phyloP scores from a whole-genome alignment of 208 protist genomes.

The Trypanosoma cruzi region DNA sequence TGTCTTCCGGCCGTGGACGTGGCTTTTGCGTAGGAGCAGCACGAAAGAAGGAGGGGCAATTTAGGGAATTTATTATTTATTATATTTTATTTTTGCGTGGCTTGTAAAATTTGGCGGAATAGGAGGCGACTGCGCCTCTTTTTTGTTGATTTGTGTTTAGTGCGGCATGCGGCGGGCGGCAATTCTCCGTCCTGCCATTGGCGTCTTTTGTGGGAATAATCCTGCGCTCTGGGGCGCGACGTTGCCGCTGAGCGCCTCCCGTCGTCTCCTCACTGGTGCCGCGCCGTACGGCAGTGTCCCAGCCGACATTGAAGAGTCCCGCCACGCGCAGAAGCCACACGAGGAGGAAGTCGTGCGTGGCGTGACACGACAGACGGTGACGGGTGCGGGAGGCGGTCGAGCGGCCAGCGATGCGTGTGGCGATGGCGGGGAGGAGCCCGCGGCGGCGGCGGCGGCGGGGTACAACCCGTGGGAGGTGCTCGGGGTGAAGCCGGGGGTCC shows the following conservation, averaged over 20 bases:
- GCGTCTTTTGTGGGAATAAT: neutral
- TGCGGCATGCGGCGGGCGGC: slow-evolving; percentile 7
- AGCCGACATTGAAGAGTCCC: slow-evolving; percentile 63
- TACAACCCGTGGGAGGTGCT: slow-evolving; percentile 91
- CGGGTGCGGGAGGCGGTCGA: no score
- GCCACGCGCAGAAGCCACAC: slow-evolving; percentile 44
- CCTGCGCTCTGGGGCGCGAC: neutral
- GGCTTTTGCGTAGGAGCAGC: neutral
- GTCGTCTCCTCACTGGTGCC: neutral
- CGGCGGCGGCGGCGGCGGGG: slow-evolving; percentile 36
- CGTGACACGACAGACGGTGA: neutral
- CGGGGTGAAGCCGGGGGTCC: slow-evolving; percentile 72
- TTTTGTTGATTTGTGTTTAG: neutral
- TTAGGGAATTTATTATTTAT: no score
- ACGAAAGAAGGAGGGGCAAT: neutral
- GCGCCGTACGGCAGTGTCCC: slow-evolving; percentile 58
- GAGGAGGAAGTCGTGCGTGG: slow-evolving; percentile 51
- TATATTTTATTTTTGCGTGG: no score
- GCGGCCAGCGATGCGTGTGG: no score
- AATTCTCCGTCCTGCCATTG: neutral
- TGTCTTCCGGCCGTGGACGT: neutral
- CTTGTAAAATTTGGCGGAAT: no score
- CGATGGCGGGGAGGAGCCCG: slow-evolving; percentile 4
- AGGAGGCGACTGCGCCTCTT: no score
- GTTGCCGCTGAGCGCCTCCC: neutral